Conservation (phyloP, 768 basidiomycete species). For the Clitopilus passeckerianus region DNA sequence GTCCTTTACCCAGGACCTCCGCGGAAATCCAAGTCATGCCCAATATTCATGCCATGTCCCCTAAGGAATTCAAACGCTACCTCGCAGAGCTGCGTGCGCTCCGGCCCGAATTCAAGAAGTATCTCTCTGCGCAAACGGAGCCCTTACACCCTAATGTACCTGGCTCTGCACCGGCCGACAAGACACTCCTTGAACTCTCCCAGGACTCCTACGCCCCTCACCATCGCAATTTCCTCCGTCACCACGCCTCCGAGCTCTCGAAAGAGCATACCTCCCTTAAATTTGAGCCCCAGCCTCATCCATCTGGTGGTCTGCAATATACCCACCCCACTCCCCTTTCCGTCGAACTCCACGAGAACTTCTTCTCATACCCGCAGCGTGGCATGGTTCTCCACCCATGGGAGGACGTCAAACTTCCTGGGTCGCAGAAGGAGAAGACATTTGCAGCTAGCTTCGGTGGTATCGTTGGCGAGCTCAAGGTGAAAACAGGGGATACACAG, state of each 20-base stretch:
- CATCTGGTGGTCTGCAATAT: constrained; percentile 59
- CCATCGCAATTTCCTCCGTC: constrained; percentile 34
- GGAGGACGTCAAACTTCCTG: neutral
- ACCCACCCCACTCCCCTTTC: constrained; percentile 50
- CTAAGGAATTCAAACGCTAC: constrained; percentile 52
- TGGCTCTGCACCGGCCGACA: constrained; percentile 2
- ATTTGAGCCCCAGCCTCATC: constrained; percentile 66
- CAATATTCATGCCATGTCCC: constrained; percentile 60
- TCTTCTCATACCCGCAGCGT: neutral
- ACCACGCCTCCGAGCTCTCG: constrained; percentile 16
- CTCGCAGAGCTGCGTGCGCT: constrained; percentile 50
- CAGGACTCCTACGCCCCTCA: constrained; percentile 12
- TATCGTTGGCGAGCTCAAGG: constrained; percentile 22
- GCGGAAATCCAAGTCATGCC: constrained; percentile 24
- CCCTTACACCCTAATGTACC: constrained; percentile 11
- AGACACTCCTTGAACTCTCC: constrained; percentile 19
- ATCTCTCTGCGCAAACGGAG: constrained; percentile 25
- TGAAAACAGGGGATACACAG: constrained; percentile 8
- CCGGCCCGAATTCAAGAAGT: constrained; percentile 49
- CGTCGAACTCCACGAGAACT: constrained; percentile 38
- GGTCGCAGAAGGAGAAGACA: neutral
- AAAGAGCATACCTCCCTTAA: constrained; percentile 14
- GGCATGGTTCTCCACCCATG: neutral
- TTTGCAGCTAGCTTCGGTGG: constrained; percentile 42
- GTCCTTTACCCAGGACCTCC: neutral